These are phyloP conservation scores for Mycena leptocephala DNA, from an alignment of 768 basidiomycete species.

Conservation along the genomic window DNA sequence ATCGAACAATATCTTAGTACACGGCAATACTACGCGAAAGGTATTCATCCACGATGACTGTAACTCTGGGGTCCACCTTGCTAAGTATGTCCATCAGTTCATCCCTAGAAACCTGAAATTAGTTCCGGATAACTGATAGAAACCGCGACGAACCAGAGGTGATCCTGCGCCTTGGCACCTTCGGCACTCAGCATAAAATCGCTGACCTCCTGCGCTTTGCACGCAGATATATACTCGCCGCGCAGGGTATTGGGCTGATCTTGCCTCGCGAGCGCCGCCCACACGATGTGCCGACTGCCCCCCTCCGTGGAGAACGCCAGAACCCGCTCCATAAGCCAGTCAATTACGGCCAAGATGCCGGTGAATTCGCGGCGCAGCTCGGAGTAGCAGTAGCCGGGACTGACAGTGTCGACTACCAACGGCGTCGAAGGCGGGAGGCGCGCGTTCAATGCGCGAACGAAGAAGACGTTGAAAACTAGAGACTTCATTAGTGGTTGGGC, in stretches of 20 bases:
- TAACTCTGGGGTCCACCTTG: slow-evolving; percentile 35
- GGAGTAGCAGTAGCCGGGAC: slow-evolving; percentile 62
- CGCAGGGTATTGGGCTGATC: slow-evolving; percentile 40
- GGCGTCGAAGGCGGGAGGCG: slow-evolving; percentile 41
- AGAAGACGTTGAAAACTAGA: background rate
- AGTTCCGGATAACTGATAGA: background rate
- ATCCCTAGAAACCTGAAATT: background rate
- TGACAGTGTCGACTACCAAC: slow-evolving; percentile 53
- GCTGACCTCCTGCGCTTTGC: slow-evolving; percentile 48
- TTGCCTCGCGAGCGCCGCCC: slow-evolving; percentile 48
- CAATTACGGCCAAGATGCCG: slow-evolving; percentile 28
- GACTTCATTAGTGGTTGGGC: background rate
- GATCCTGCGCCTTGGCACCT: slow-evolving; percentile 46
- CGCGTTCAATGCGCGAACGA: slow-evolving; percentile 49
- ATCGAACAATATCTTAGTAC: no score
- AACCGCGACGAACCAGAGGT: slow-evolving; percentile 47
- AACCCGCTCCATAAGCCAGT: slow-evolving; percentile 44
- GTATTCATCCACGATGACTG: slow-evolving; percentile 31
- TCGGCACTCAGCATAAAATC: slow-evolving; percentile 54
- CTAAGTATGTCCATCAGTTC: background rate
- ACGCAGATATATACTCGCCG: slow-evolving; percentile 48
- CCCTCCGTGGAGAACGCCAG: slow-evolving; percentile 57
- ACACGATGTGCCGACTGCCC: slow-evolving; percentile 54
- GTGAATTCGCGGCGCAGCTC: slow-evolving; percentile 49
- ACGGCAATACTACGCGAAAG: no score